Percentiles rank a stretch among this genome's conserved stretches.
Conservation (phyloP, 139 green algal genomes). For the Desmodesmus armatus region DNA sequence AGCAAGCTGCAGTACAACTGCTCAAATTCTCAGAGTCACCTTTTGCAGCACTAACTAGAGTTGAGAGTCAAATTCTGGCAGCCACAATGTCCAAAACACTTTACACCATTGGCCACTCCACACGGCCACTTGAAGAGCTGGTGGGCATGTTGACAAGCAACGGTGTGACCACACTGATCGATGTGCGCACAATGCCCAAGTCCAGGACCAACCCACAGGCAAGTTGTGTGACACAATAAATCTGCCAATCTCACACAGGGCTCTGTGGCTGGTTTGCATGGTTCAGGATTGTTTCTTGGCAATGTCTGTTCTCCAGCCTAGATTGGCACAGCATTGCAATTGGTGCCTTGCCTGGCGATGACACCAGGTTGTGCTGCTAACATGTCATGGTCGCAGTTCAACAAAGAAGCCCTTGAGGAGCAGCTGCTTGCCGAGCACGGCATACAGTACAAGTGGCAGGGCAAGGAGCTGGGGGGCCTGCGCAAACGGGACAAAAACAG, state of each 20-base stretch:
- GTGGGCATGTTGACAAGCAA: conserved; percentile 38
- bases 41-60: no score
- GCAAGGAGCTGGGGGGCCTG: conserved; percentile 47
- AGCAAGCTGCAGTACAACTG: no score
- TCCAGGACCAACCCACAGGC: conserved; percentile 45
- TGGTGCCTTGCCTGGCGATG: background rate
- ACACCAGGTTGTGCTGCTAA: background rate
- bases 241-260: no score
- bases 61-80: no score
- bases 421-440: conserved; percentile 24
- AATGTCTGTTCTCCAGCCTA: background rate
- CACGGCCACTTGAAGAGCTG: conserved; percentile 23
- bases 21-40: no score
- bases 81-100: background rate
- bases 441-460: conserved; percentile 48
- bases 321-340: background rate
- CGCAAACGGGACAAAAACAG: conserved; percentile 29
- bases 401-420: conserved; percentile 28
- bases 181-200: conserved; percentile 40
- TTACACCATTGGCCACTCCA: conserved; percentile 51
- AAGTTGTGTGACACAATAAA: no score
- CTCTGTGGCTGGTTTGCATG: no score
- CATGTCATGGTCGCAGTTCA: no score
- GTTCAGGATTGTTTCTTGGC: no score
- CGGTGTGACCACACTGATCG: conserved; percentile 39